phyloP scores from a whole-genome alignment of 176 grass and related monocot genomes.

The Elymus sibiricus region DNA sequence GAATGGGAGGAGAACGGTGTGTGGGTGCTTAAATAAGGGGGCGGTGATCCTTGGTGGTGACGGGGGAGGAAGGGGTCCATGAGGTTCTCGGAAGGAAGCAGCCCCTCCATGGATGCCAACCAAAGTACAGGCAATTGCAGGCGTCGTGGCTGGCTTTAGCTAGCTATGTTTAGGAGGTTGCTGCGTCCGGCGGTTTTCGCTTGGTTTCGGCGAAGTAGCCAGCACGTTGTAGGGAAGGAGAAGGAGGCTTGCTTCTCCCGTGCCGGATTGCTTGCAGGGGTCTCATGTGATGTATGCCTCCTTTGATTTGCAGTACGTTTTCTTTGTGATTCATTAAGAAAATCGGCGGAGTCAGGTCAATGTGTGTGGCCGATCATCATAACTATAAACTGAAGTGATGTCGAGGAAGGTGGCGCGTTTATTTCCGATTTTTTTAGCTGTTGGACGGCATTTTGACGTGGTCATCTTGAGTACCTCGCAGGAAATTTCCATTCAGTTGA shows the following conservation, averaged over 20 bases:
- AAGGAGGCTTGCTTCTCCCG: background rate
- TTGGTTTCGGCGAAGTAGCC: slow-evolving; percentile 60
- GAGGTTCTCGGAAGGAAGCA: slow-evolving; percentile 48
- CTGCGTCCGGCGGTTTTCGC: slow-evolving; percentile 24
- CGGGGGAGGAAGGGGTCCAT: slow-evolving; percentile 7
- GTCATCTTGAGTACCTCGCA: background rate
- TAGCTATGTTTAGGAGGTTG: slow-evolving; percentile 33
- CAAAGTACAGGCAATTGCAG: slow-evolving; percentile 44
- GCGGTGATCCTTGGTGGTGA: too few species aligned
- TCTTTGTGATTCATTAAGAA: background rate
- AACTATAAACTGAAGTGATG: background rate
- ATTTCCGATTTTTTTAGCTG: background rate
- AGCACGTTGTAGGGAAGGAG: background rate
- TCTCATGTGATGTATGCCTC: background rate
- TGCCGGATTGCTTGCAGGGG: slow-evolving; percentile 33
- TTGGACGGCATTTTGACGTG: background rate
- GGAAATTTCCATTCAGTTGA: background rate
- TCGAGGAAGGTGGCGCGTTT: background rate
- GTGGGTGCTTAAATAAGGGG: slow-evolving; percentile 39
- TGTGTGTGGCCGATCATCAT: background rate
- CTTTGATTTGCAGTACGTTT: slow-evolving; percentile 10
- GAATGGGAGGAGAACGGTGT: background rate
- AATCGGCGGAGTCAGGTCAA: background rate
- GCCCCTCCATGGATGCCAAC: slow-evolving; percentile 37
- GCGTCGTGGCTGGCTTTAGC: background rate